Conservation (phyloP, 2,329 filamentous ascomycete genomes). For the Alternaria dauci region DNA sequence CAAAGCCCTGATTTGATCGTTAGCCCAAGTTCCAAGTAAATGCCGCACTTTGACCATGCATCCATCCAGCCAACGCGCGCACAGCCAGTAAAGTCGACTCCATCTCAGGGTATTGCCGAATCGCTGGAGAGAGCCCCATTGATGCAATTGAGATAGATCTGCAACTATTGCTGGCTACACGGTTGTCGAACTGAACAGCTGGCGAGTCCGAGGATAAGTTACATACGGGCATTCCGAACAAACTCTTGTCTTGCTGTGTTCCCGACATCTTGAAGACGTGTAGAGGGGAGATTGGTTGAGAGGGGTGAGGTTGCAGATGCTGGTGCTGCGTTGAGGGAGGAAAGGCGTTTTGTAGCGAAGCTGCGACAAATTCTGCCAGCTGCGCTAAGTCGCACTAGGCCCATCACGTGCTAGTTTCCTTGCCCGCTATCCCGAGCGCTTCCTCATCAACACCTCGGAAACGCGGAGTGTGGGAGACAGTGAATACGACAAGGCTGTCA, state of each 20-base stretch:
- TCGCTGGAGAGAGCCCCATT: slow-evolving; percentile 23
- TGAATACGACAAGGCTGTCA: background rate
- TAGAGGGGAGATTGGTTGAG: slow-evolving; percentile 34
- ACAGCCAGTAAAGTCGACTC: slow-evolving; percentile 27
- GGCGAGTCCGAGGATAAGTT: background rate
- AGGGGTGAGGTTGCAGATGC: slow-evolving; percentile 26
- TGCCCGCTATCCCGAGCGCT: slow-evolving; percentile 31
- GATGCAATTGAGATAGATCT: slow-evolving; percentile 44
- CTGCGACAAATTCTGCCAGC: slow-evolving; percentile 33
- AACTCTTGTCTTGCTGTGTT: slow-evolving; percentile 10
- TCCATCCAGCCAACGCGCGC: slow-evolving; percentile 23
- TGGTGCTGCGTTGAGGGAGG: slow-evolving; percentile 29
- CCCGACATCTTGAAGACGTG: slow-evolving; percentile 6
- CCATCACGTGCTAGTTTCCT: slow-evolving; percentile 21
- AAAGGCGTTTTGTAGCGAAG: slow-evolving; percentile 35
- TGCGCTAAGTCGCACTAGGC: slow-evolving; percentile 36
- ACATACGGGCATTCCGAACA: slow-evolving; percentile 56
- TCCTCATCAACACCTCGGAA: slow-evolving; percentile 33
- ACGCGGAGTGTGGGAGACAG: slow-evolving; percentile 20
- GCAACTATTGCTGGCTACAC: slow-evolving; percentile 25
- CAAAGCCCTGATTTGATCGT: slow-evolving; percentile 73
- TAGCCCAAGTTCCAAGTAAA: slow-evolving; percentile 36
- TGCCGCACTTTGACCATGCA: slow-evolving; percentile 25
- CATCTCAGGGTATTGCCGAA: slow-evolving; percentile 32
- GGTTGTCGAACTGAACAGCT: background rate